These are phyloP conservation scores for Caryopteris hybrid DNA, from an alignment of 305 asterid species.

Conservation along the genomic window DNA sequence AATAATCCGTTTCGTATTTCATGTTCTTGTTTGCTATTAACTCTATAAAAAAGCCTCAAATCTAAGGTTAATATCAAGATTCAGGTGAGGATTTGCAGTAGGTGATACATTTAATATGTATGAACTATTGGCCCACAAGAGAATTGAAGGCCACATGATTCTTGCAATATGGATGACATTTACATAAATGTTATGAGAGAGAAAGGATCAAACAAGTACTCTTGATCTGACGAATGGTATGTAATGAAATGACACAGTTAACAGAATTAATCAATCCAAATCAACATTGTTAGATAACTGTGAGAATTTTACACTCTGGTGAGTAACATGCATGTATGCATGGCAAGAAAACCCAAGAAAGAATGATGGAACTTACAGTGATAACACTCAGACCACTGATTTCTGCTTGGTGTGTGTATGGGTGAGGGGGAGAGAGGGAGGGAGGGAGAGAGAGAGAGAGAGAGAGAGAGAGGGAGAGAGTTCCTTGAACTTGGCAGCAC, in stretches of 20 bases:
- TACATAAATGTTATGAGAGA: neutral
- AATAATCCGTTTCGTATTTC: too few relatives aligned
- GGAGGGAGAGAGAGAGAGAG: neutral
- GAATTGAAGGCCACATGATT: neutral
- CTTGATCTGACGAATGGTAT: too few relatives aligned
- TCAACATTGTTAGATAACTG: too few relatives aligned
- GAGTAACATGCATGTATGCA: neutral
- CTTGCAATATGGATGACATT: neutral
- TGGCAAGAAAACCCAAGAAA: neutral
- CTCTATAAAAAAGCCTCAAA: too few relatives aligned
- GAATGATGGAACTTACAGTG: neutral
- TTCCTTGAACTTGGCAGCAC: neutral
- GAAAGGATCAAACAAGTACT: neutral
- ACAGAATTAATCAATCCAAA: too few relatives aligned
- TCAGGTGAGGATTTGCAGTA: neutral
- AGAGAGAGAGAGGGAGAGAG: neutral
- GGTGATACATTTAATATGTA: neutral
- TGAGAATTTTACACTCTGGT: too few relatives aligned
- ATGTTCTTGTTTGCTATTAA: too few relatives aligned
- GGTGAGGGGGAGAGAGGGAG: neutral
- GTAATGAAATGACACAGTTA: too few relatives aligned
- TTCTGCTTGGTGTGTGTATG: neutral
- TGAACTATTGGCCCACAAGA: neutral
- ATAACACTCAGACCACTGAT: slow-evolving; percentile 1
- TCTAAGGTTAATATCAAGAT: too few relatives aligned